These are phyloP conservation scores for Alliaria petiolata DNA, from an alignment of 345 rosid species.

Conservation along the genomic window DNA sequence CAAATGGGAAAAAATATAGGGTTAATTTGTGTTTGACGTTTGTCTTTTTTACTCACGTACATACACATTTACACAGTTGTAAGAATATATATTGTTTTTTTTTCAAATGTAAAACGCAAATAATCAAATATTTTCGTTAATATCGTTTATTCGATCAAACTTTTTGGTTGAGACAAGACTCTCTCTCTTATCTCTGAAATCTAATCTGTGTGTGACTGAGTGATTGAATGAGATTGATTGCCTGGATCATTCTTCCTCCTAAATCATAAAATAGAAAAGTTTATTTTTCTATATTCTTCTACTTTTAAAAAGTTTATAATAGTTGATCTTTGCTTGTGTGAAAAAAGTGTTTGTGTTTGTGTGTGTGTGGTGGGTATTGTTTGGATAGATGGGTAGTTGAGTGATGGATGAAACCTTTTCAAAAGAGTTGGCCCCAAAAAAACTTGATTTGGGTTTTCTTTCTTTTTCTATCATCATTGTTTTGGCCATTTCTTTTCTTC, in stretches of 20 bases:
- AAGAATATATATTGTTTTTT: no score
- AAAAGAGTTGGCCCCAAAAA: conserved; percentile 32
- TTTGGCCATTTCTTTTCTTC: conserved; percentile 8
- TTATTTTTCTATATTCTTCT: background rate
- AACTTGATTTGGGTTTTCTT: conserved; percentile 30
- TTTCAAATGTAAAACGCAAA: background rate
- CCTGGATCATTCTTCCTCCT: conserved; percentile 15
- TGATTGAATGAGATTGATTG: conserved; percentile 34
- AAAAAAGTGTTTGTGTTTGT: conserved; percentile 21
- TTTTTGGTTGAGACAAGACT: conserved; percentile 15
- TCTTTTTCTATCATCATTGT: conserved; percentile 30
- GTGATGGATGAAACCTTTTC: conserved; percentile 32
- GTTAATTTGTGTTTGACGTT: conserved; percentile 8
- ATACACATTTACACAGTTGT: background rate
- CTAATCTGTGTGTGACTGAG: conserved; percentile 4
- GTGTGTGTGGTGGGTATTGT: conserved; percentile 29
- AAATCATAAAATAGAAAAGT: conserved; percentile 7
- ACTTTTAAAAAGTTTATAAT: conserved; percentile 23
- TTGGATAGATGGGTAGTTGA: conserved; percentile 30
- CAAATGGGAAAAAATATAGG: background rate
- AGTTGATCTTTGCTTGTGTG: conserved; percentile 26
- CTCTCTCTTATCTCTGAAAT: conserved; percentile 17
- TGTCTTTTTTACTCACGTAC: background rate
- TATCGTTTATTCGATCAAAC: background rate
- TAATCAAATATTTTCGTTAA: background rate